A percentile compares a stretch with the other conserved stretches of the same genome.
Evolutionary conservation across 805 yeast species (phyloP).

Genomic region (Candida maesae): DNA sequence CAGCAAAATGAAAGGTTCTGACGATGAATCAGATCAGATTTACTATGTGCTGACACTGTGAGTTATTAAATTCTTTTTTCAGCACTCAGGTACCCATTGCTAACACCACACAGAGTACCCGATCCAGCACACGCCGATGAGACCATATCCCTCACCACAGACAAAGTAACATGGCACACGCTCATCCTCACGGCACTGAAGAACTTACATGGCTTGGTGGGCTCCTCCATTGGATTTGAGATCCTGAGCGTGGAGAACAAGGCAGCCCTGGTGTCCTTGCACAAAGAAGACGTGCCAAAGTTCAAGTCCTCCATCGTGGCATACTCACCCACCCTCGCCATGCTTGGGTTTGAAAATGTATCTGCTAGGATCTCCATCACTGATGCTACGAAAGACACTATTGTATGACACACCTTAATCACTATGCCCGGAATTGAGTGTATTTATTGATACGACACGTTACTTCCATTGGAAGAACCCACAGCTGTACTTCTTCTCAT

Average conservation of each 20-base stretch:
- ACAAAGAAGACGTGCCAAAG: conserved; percentile 25
- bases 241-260: conserved; percentile 27
- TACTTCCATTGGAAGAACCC: conserved; percentile 52
- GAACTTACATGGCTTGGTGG: conserved; percentile 39
- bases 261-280: conserved; percentile 27
- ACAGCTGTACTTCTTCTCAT: conserved; percentile 38
- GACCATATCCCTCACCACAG: conserved; percentile 1
- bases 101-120: conserved; percentile 2
- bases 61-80: not conserved
- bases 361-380: conserved; percentile 20
- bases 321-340: conserved; percentile 28
- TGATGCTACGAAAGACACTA: conserved; percentile 1
- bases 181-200: conserved; percentile 32
- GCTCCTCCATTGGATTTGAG: conserved; percentile 34
- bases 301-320: conserved; percentile 31
- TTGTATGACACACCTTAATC: not conserved
- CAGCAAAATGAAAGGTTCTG: not conserved
- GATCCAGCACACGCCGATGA: conserved; percentile 6
- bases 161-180: conserved; percentile 35
- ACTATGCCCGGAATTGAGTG: too few species aligned
- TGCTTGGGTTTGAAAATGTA: conserved; percentile 25
- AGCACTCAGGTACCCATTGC: not conserved
- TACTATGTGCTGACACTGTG: conserved; percentile 6
- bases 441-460: conserved; percentile 1
- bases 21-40: not conserved